Evolutionary conservation across 768 basidiomycete species (phyloP), one percentile per base, ranked within the genome.

Genomic region (Lepiota brunneoincarnata): DNA sequence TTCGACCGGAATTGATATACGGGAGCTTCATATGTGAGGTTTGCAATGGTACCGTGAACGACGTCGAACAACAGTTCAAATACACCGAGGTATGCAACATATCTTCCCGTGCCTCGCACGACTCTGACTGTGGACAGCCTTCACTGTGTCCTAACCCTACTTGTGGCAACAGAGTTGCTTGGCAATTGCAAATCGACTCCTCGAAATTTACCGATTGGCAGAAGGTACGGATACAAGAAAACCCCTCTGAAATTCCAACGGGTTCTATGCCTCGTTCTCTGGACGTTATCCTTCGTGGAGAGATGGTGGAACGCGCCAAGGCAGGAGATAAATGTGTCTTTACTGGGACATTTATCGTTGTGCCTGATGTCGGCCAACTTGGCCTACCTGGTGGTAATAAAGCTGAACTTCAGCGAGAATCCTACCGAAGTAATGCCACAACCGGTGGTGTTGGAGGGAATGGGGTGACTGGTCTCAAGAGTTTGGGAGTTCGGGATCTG

Each of bases 201-300:
- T 95, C 92, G 24, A 95, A 93, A 68, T 99, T 99, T 67, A 91
- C 93, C 0, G 97, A 99, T 67, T 98, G 97, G 97, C 97, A 99
- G 69, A 98, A 98, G 69, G 94, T 98, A 44, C 86, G 97, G 40
- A 98, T 99, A 41, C 97, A 99, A 65, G 97, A 99, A 74, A 98
- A 98, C 63, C 88, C 96, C 9, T 97, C 95, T 23, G 97, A 98
- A 72, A 98, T 99, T 54, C 97, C 97, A 1, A 98, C 96, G 0
- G 97, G 97, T 1, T 92, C 89, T 2, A 99, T 98, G 97, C 97
- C 97, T 24, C 87, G 96, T 28, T 96, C 93, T 23, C 74, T 98
- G 54, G 96, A 98, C 67, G 96, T 98, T 39, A 92, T 98, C 59
- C 82, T 98, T 6, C 88, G 97, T 24, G 87, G 88, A 3, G 97